A percentile compares a stretch with the other conserved stretches of the same genome.
These are phyloP conservation scores for Debaryomyces prosopidis DNA, from an alignment of 805 yeast genomes.

Conservation along the genomic window DNA sequence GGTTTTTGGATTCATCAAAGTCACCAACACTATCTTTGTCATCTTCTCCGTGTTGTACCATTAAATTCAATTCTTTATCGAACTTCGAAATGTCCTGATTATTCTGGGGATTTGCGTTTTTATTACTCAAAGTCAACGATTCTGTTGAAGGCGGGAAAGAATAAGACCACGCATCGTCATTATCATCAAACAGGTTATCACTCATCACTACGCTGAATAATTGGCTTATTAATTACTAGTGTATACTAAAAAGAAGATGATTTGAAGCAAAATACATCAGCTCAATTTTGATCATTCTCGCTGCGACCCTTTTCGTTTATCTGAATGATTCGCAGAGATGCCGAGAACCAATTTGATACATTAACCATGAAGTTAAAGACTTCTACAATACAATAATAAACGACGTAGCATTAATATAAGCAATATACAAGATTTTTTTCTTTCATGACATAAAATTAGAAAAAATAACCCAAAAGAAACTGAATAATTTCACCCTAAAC, in stretches of 20 bases:
- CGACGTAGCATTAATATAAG: slow-evolving; percentile 15
- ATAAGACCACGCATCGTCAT: slow-evolving; percentile 44
- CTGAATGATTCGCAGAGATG: background rate
- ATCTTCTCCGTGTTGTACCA: background rate
- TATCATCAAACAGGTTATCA: slow-evolving; percentile 23
- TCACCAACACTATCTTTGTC: background rate
- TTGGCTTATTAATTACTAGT: background rate
- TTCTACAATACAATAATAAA: slow-evolving; percentile 3
- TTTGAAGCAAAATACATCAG: background rate
- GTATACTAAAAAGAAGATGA: background rate
- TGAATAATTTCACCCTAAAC: slow-evolving; percentile 5
- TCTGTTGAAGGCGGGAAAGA: slow-evolving; percentile 40
- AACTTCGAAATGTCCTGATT: background rate
- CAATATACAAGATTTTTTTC: slow-evolving; percentile 12
- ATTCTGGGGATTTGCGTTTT: background rate
- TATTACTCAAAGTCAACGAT: slow-evolving; percentile 17
- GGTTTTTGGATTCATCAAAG: no score
- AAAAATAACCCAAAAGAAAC: slow-evolving; percentile 7
- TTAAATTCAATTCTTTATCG: background rate
- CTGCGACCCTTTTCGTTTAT: background rate
- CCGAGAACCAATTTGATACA: background rate
- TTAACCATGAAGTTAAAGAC: no score
- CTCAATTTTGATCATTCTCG: background rate
- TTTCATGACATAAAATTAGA: slow-evolving; percentile 6
- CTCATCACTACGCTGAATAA: slow-evolving; percentile 1